Evolutionary conservation across 164 flowering plant genomes (phyloP).

Genomic region (Tetracentron sinense): DNA sequence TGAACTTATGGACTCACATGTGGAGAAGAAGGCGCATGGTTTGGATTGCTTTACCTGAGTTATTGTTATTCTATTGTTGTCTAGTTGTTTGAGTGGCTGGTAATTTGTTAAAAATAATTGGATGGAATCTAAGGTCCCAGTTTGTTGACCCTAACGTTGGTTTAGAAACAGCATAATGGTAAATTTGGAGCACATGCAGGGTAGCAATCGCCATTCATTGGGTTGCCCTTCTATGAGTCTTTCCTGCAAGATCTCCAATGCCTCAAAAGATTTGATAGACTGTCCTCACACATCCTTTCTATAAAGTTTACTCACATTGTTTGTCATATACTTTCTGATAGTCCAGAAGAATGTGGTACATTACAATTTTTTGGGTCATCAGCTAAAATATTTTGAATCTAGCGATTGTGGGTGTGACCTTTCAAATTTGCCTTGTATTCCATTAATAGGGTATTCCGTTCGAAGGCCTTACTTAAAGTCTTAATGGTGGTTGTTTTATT

Average conservation of each 20-base stretch:
- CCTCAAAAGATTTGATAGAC: too few species aligned
- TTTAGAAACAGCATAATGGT: not conserved
- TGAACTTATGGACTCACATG: slow-evolving; percentile 98
- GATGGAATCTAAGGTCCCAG: too few species aligned
- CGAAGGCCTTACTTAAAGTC: too few species aligned
- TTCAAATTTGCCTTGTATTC: not conserved
- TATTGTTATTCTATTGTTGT: not conserved
- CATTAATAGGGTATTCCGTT: not conserved
- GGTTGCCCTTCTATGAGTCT: too few species aligned
- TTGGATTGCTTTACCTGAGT: slow-evolving; percentile 11
- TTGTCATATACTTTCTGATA: not conserved
- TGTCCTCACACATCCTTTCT: too few species aligned
- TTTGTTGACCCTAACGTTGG: not conserved
- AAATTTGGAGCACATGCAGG: slow-evolving; percentile 1
- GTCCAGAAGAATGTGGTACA: not conserved
- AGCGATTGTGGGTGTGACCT: not conserved
- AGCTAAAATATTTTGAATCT: not conserved
- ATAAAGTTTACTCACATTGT: not conserved
- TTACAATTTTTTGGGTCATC: too few species aligned
- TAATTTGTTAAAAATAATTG: too few species aligned
- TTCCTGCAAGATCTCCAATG: too few species aligned
- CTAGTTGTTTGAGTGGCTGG: slow-evolving; percentile 1
- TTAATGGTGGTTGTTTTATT: too few species aligned
- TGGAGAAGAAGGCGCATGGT: slow-evolving; percentile 95
- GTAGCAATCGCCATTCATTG: not conserved